Evolutionary conservation across 2,329 filamentous ascomycete genomes (phyloP).

Genomic region (Shiraia bambusicola): DNA sequence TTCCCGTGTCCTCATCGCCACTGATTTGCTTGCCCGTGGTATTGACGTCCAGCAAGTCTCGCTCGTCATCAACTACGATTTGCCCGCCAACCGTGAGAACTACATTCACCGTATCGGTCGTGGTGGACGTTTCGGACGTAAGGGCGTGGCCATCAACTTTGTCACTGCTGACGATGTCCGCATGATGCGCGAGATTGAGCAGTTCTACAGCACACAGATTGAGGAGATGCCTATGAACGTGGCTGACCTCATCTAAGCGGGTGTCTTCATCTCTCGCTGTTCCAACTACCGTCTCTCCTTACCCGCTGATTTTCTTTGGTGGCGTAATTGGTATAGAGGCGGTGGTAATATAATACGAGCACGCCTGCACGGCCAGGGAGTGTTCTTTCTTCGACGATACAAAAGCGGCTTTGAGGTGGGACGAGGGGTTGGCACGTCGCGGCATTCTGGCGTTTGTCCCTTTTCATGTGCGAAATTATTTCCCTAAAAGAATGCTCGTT

Average conservation of each 20-base stretch:
- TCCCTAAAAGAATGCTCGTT: conserved; percentile 39
- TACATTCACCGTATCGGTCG: conserved; percentile 99
- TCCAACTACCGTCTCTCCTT: conserved; percentile 28
- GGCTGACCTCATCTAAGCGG: conserved; percentile 53
- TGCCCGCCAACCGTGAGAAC: conserved; percentile 98
- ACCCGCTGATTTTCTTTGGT: conserved; percentile 26
- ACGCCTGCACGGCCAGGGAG: conserved; percentile 36
- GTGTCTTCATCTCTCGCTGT: conserved; percentile 24
- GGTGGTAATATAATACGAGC: conserved; percentile 36
- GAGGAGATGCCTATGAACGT: conserved; percentile 99
- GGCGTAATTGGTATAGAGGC: conserved; percentile 27
- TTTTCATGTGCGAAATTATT: conserved; percentile 45
- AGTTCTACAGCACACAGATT: conserved; percentile 99
- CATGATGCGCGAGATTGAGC: conserved; percentile 99
- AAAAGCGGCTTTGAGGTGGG: conserved; percentile 42
- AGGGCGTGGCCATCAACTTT: conserved; percentile 99
- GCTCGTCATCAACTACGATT: conserved; percentile 99
- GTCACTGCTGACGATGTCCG: conserved; percentile 98
- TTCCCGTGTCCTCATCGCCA: conserved; percentile 97
- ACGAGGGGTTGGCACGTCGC: conserved; percentile 38
- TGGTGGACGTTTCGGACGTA: conserved; percentile 98
- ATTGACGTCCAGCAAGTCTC: conserved; percentile 99
- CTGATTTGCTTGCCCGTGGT: conserved; percentile 96
- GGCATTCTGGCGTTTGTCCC: conserved; percentile 46
- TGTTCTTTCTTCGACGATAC: conserved; percentile 28